Evolutionary conservation across 768 basidiomycete genomes (phyloP).

Genomic region (Leccinum broughii): DNA sequence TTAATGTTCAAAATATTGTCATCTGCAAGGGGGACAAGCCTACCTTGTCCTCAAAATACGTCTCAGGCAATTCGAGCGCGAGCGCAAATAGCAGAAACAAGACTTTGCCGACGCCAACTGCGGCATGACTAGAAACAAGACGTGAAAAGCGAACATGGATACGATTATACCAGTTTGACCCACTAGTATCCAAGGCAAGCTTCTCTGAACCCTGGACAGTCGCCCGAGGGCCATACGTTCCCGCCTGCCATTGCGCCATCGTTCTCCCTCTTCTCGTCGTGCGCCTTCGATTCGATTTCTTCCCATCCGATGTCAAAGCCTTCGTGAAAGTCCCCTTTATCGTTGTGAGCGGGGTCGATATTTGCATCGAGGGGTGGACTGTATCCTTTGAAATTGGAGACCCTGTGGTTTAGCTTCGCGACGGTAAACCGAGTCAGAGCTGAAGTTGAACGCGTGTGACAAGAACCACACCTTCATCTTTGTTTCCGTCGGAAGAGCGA

Average conservation of each 20-base stretch:
- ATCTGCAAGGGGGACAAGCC: background rate
- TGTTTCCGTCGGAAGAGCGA: slow-evolving; percentile 55
- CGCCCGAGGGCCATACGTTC: slow-evolving; percentile 77
- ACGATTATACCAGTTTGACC: slow-evolving; percentile 30
- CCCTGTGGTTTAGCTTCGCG: slow-evolving; percentile 64
- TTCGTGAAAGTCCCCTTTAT: slow-evolving; percentile 86
- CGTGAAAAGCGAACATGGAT: slow-evolving; percentile 23
- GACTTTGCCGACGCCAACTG: slow-evolving; percentile 50
- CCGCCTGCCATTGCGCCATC: slow-evolving; percentile 65
- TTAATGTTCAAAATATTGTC: background rate
- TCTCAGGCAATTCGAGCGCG: slow-evolving; percentile 57
- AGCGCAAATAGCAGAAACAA: slow-evolving; percentile 73
- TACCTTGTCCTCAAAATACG: slow-evolving; percentile 73
- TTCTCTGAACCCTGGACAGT: slow-evolving; percentile 58
- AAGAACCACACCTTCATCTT: slow-evolving; percentile 61
- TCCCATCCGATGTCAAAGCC: slow-evolving; percentile 88
- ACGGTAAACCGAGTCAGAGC: background rate
- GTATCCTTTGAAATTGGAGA: slow-evolving; percentile 77
- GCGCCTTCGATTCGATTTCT: slow-evolving; percentile 33
- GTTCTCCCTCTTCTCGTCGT: slow-evolving; percentile 32
- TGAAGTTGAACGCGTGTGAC: background rate
- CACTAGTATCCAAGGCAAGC: slow-evolving; percentile 68
- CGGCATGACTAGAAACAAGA: slow-evolving; percentile 45
- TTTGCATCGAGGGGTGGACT: slow-evolving; percentile 70
- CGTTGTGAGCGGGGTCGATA: slow-evolving; percentile 61